Conservation (phyloP, 1,139 yeast species). For the Nakaseomyces uthaithaninus region DNA sequence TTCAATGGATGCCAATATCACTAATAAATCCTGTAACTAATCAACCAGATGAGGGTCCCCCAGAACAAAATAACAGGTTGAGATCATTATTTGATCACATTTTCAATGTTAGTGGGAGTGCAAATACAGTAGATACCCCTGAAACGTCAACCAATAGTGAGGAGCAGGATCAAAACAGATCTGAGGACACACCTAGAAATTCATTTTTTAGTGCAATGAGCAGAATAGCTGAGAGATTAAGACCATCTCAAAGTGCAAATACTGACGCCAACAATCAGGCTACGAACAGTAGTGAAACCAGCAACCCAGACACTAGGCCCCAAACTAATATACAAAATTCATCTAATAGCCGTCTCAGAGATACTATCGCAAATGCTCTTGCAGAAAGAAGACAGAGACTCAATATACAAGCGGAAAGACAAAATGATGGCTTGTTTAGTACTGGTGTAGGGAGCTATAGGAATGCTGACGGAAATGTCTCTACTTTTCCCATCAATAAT, state of each 20-base stretch:
- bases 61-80: constrained; percentile 14
- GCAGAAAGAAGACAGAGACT: not conserved
- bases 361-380: not conserved
- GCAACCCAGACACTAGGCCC: not conserved
- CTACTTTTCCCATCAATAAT: constrained; percentile 10
- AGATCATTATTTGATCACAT: constrained; percentile 16
- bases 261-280: not conserved
- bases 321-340: too few relatives aligned
- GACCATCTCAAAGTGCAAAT: constrained; percentile 6
- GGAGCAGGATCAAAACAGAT: not conserved
- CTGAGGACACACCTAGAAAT: not conserved
- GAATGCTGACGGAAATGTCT: constrained; percentile 14
- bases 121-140: constrained; percentile 4
- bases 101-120: constrained; percentile 12
- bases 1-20: constrained; percentile 5
- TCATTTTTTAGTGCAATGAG: constrained; percentile 6
- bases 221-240: constrained; percentile 3
- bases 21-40: not conserved
- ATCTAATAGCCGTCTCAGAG: not conserved
- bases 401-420: not conserved
- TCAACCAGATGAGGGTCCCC: constrained; percentile 4
- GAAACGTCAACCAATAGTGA: not conserved
- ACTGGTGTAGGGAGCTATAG: constrained; percentile 18
- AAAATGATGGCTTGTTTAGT: constrained; percentile 11
- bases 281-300: not conserved